phyloP scores from a whole-genome alignment of 192 early-diverging fungal genomes.

The Umbelopsis sp. region DNA sequence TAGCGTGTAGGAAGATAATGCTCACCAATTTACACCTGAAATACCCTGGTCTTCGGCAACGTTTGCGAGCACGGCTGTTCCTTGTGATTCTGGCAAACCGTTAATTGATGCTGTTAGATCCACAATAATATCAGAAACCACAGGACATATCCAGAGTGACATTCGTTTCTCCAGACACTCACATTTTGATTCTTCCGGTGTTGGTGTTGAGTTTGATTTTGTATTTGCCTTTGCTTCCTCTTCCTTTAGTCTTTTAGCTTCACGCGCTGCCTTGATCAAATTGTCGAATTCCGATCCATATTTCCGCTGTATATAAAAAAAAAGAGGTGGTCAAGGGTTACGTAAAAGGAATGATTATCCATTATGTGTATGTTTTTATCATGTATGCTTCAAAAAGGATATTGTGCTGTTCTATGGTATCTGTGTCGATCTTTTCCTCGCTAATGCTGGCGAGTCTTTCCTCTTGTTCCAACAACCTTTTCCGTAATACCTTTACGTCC shows the following conservation, averaged over 20 bases:
- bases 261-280: neutral
- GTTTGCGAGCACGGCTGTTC: neutral
- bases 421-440: neutral
- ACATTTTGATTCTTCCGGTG: neutral
- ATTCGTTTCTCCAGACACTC: neutral
- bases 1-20: neutral
- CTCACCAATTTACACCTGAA: neutral
- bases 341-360: neutral
- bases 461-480: slow-evolving; percentile 8
- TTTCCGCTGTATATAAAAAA: slow-evolving; percentile 20
- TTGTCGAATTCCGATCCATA: slow-evolving; percentile 18
- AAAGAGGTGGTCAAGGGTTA: slow-evolving; percentile 10
- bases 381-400: slow-evolving; percentile 13
- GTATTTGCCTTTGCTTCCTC: neutral
- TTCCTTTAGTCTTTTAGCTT: neutral
- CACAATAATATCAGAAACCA: no score
- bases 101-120: no score
- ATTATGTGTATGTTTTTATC: neutral
- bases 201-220: neutral
- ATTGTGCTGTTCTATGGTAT: slow-evolving; percentile 1
- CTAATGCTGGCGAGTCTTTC: neutral
- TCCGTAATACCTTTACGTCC: neutral
- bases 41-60: neutral
- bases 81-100: neutral
- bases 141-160: neutral